Conservation (phyloP, 169 alveolate species). For the Plasmodium malariae region DNA sequence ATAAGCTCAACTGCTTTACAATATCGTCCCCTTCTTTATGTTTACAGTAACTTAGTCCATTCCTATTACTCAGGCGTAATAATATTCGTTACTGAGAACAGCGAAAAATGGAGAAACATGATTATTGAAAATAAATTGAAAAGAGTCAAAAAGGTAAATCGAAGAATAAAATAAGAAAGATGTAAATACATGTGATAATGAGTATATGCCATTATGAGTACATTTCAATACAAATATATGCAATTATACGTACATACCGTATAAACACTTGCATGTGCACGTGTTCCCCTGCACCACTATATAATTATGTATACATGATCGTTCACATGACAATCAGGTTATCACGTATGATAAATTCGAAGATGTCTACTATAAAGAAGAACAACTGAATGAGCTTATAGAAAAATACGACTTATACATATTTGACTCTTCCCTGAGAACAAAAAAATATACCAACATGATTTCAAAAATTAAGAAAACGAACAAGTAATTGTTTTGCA, state of each 20-base stretch:
- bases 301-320: background rate
- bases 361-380: constrained; percentile 36
- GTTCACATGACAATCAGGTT: constrained; percentile 1
- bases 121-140: constrained; percentile 53
- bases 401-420: constrained; percentile 35
- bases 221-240: background rate
- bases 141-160: constrained; percentile 58
- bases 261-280: background rate
- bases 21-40: background rate
- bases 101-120: constrained; percentile 61
- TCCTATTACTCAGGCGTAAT: constrained; percentile 60
- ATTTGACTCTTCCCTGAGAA: constrained; percentile 51
- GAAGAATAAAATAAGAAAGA: background rate
- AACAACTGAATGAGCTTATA: constrained; percentile 28
- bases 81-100: constrained; percentile 49
- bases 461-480: constrained; percentile 63
- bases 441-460: constrained; percentile 35
- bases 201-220: too few relatives aligned
- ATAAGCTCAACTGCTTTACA: background rate
- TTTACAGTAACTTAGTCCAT: constrained; percentile 30
- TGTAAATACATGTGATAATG: background rate
- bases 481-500: constrained; percentile 27
- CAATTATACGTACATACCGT: background rate
- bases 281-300: background rate
- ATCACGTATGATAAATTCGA: constrained; percentile 69